Evolutionary conservation across 192 early-diverging fungal species (phyloP).

Genomic region (Geranomyces michiganensis): DNA sequence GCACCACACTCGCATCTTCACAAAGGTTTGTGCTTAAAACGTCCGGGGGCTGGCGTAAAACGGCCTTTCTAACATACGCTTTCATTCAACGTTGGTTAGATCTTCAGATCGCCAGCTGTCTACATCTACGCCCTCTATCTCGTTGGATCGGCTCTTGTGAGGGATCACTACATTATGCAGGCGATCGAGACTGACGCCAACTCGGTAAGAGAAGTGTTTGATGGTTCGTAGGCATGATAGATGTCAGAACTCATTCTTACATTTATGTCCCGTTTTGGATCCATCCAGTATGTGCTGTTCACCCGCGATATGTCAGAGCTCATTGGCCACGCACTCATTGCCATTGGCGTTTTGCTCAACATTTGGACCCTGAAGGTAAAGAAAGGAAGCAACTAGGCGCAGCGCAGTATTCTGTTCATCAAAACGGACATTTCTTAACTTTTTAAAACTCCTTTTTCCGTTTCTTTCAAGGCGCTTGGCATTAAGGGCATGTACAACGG

Average conservation of each 20-base stretch:
- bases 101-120: conserved; percentile 53
- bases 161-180: conserved; percentile 59
- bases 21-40: conserved; percentile 17
- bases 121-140: conserved; percentile 62
- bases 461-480: conserved; percentile 47
- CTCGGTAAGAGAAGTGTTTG: conserved; percentile 38
- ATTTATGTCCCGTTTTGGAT: background rate
- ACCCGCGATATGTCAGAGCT: conserved; percentile 24
- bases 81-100: conserved; percentile 18
- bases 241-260: background rate
- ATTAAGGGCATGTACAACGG: conserved; percentile 69
- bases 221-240: conserved; percentile 18
- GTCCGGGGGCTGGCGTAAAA: background rate
- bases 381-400: too few species aligned
- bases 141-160: conserved; percentile 52
- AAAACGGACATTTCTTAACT: background rate
- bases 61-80: background rate
- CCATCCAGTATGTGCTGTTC: conserved; percentile 15
- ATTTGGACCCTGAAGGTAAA: conserved; percentile 56
- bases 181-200: conserved; percentile 52
- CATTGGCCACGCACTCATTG: conserved; percentile 45
- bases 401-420: too few species aligned
- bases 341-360: conserved; percentile 50
- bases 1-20: conserved; percentile 42
- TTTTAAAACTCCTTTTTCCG: background rate